Base-by-base conservation (phyloP, 2,329 filamentous ascomycete genomes). In the Shiraia bambusicola region DNA sequence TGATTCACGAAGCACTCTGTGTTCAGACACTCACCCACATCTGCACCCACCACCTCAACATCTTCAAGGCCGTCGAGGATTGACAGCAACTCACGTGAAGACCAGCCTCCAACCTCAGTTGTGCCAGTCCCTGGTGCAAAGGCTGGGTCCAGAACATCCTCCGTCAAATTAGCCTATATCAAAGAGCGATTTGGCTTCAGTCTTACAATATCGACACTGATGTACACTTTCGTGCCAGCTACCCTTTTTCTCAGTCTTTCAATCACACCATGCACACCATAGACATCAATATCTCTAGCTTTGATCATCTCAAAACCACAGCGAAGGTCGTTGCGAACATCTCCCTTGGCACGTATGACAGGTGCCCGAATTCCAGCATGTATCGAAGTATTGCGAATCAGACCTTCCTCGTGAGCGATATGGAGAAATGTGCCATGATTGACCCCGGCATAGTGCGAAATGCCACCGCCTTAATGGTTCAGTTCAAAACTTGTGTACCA, bases 391-490 rank as follows among this genome's bases (percentile, higher is more conserved):
- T 82, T 81, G 17, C 70, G 68, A 42, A 83, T 77, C 31, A 83
- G 65, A 0, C 78, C 76, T 61, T 83, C 80, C 60, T 83, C 80
- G 50, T 82, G 78, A 0, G 80, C 80, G 27, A 82, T 78, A 49
- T 83, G 79, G 11, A 83, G 64, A 56, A 82, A 83, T 0, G 80
- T 83, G 27, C 80, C 80, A 54, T 83, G 80, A 42, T 82, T 83
- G 2, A 81, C 65, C 3, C 74, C 77, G 28, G 78, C 79, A 49
- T 83, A 82, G 48, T 81, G 73, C 4, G 77, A 80, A n/a, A 82
- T 71, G 0, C 77, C 78, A 15, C 79, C 79, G 10, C 79, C 74
- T 72, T 15, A 8, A 9, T 9, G n/a, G 11, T 15, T 53, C 34
- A 57, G 51, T 31, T 39, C 3, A 13, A 13, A 7, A 29, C 9